Base-by-base conservation (phyloP, 2,329 filamentous ascomycete species). In the Cladosporium sp. region DNA sequence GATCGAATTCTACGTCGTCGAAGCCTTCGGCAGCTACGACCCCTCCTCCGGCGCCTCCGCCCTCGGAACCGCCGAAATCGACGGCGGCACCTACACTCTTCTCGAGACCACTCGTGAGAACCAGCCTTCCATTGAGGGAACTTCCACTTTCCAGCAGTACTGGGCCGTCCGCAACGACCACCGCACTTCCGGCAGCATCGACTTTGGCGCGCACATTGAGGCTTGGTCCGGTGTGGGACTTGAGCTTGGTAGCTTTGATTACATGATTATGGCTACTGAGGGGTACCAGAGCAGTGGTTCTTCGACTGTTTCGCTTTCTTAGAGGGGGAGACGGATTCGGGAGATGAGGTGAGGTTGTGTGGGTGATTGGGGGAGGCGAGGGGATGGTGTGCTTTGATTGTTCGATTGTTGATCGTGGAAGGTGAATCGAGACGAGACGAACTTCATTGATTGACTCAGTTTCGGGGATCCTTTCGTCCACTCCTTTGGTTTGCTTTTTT, bases 1-100 rank as follows among this genome's bases (percentile, higher is more conserved):
- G 15, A 69, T 79, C 59, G 77, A 79, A 57, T 79, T 79, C 67
- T 80, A 80, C 66, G 73, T 80, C 51, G 69, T 79, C 54, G 78
- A 80, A 53, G 62, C 70, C 7, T 75, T 72, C 59, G 75, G 73
- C 51, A 70, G 69, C 39, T 72, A 77, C 42, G 49, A 49, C 49
- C 70, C 72, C 57, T 74, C 68, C 18, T 75, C 75, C 61, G 78
- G 77, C 19, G 72, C 72, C 52, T 71, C 81, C 53, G 71, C 68
- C 8, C 67, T 43, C 58, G 78, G 78, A 20, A 72, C 72, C 50
- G 71, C 82, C 53, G 72, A 68, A 6, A 68, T 65, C 18, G 78
- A 80, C 36, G 78, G 78, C 40, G 70, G 72, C 7, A 72, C 69
- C 4, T 82, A 81, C 62, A 70, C 77, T 42, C 70, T 80, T 40